Base-by-base conservation (phyloP, 495 filamentous ascomycete genomes). In the Xylaria bambusicola region DNA sequence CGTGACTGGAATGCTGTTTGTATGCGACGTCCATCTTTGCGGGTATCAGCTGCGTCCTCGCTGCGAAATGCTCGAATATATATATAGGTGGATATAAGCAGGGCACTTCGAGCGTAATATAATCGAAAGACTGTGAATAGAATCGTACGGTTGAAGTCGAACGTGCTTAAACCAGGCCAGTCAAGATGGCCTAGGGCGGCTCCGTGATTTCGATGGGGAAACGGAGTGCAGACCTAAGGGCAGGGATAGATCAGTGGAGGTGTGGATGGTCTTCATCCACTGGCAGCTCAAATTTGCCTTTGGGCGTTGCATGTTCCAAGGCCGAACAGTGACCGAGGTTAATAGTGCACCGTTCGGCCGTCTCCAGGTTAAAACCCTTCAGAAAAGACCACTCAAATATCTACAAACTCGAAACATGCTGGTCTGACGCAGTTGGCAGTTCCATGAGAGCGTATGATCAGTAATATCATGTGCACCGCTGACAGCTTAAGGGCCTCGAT, bases 11-110 rank as follows among this genome's bases (percentile, higher is more conserved):
- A 64, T 81, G 77, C 36, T 81, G 79, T 52, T 80, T 81, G 66
- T 81, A 81, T 35, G 80, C 79, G 48, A 76, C 73, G 58, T 80
- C 80, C 80, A 82, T 83, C 36, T 17, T 60, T 9, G 17, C 21
- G 36, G 33, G 24, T 31, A 27, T 18, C 21, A 21, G 20, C 45
- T 18, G 2, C 6, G 8, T 7, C 26, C 40, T 47, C 24, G 47
- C 18, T 33, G 26, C 35, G 13, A 42, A n/a, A 21, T 42, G 31
- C 20, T 5, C 27, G 12, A 56, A 45, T 5, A 21, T 46, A 15
- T 44, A 44, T 6, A 20, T 20, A n/a, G 2, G 6, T 44, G 12
- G 41, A 10, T 24, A 27, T 47, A 10, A 5, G 29, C 10, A 5
- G 5, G 29, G 21, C 15, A 15, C 20, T 38, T 21, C 12, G n/a